These are phyloP conservation scores for Suhomyces vadensis DNA, from an alignment of 805 yeast species.

Conservation along the genomic window DNA sequence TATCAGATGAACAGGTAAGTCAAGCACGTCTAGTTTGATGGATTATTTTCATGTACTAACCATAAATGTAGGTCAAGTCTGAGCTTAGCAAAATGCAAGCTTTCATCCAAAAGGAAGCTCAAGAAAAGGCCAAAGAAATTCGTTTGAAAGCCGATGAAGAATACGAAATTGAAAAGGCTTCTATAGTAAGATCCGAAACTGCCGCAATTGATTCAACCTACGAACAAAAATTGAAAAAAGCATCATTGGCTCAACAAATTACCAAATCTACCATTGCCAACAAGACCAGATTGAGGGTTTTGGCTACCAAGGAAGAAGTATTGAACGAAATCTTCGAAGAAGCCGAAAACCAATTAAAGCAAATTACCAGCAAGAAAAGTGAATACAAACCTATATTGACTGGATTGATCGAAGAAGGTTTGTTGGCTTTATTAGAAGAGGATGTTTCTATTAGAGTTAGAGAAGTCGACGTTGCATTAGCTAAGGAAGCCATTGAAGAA, in stretches of 20 bases:
- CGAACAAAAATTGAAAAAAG: constrained; percentile 85
- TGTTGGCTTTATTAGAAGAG: constrained; percentile 72
- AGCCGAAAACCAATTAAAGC: constrained; percentile 63
- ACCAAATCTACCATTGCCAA: constrained; percentile 93
- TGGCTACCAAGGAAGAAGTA: constrained; percentile 78
- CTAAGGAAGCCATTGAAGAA: constrained; percentile 58
- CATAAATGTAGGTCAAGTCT: constrained; percentile 76
- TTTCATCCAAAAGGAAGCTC: constrained; percentile 98
- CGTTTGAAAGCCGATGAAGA: constrained; percentile 96
- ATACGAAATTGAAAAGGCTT: constrained; percentile 95
- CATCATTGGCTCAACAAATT: constrained; percentile 90
- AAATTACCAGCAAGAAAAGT: constrained; percentile 52
- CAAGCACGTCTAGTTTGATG: too few species aligned
- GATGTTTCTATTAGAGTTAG: constrained; percentile 64
- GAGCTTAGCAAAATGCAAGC: constrained; percentile 98
- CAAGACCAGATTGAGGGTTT: constrained; percentile 89
- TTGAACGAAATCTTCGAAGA: constrained; percentile 71
- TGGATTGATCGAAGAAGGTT: constrained; percentile 76
- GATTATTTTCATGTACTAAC: constrained; percentile 10
- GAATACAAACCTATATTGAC: constrained; percentile 69
- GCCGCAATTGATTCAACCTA: constrained; percentile 81
- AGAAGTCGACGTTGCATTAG: constrained; percentile 60
- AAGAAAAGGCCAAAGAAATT: constrained; percentile 96
- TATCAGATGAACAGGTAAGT: constrained; percentile 35
- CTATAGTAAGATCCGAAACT: constrained; percentile 89